Percentiles rank a stretch among this genome's conserved stretches.
These are phyloP conservation scores for Backusella mclennaniae DNA, from an alignment of 192 early-diverging fungal genomes.

Conservation along the genomic window DNA sequence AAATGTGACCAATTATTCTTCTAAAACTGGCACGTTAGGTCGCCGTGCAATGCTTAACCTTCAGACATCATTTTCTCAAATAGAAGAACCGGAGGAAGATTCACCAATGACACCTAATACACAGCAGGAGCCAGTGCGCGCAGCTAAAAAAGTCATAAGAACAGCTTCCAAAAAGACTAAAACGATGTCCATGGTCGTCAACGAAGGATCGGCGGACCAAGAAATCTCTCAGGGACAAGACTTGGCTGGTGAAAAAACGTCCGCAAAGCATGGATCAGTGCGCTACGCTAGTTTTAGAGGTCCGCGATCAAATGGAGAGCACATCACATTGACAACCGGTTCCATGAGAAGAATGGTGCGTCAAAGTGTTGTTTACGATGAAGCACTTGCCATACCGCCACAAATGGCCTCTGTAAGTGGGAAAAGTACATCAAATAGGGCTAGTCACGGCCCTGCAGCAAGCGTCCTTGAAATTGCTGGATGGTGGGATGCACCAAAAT, in stretches of 20 bases:
- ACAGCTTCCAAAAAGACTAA: slow-evolving; percentile 13
- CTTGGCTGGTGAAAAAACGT: not conserved
- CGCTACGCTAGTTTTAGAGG: not conserved
- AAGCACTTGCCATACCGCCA: not conserved
- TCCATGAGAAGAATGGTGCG: slow-evolving; percentile 19
- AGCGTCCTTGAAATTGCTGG: slow-evolving; percentile 6
- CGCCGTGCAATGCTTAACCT: not conserved
- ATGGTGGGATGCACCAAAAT: slow-evolving; percentile 12
- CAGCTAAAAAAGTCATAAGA: slow-evolving; percentile 14
- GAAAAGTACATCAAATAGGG: not conserved
- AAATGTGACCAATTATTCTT: not conserved
- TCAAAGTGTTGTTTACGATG: slow-evolving; percentile 16
- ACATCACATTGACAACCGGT: slow-evolving; percentile 15
- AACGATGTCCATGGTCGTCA: slow-evolving; percentile 3
- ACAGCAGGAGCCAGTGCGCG: slow-evolving; percentile 8
- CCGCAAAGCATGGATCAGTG: slow-evolving; percentile 3
- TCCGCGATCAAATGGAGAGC: not conserved
- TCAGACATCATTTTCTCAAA: not conserved
- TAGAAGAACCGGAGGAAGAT: not conserved
- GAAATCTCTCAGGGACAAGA: not conserved
- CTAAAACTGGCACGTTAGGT: not conserved
- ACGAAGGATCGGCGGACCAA: not conserved
- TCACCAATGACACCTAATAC: not conserved
- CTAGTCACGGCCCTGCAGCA: not conserved
- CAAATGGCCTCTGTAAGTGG: not conserved